Percentiles rank a stretch among this genome's conserved stretches.
phyloP scores from a whole-genome alignment of 768 basidiomycete genomes.

The Podaxis mareebaensis region DNA sequence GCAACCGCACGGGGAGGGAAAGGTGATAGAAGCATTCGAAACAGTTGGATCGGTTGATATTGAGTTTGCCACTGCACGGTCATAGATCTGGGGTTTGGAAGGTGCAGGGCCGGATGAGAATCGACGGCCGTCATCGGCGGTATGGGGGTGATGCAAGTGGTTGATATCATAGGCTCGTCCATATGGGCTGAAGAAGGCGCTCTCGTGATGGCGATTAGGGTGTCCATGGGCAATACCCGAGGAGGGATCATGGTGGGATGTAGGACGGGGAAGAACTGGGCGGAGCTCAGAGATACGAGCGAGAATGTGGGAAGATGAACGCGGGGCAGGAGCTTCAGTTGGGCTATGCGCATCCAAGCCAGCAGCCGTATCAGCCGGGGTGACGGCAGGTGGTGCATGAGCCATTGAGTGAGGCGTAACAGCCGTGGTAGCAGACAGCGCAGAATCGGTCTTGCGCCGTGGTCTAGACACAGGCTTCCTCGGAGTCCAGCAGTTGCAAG shows the following conservation, averaged over 20 bases:
- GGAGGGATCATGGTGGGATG: conserved; percentile 46
- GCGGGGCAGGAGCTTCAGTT: conserved; percentile 17
- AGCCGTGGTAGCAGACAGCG: conserved; percentile 11
- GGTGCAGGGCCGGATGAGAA: conserved; percentile 23
- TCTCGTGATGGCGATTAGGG: conserved; percentile 48
- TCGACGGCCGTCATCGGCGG: conserved; percentile 24
- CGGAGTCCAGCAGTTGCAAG: conserved; percentile 61
- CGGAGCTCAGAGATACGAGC: conserved; percentile 66
- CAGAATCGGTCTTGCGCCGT: conserved; percentile 22
- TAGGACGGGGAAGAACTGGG: conserved; percentile 68
- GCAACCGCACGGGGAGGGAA: conserved; percentile 59
- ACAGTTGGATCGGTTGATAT: conserved; percentile 19
- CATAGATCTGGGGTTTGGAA: conserved; percentile 24
- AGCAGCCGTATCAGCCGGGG: conserved; percentile 16
- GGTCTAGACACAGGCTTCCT: conserved; percentile 42
- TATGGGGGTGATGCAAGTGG: conserved; percentile 30
- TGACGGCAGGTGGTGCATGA: conserved; percentile 16
- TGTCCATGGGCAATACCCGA: conserved; percentile 43
- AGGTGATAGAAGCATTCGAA: conserved; percentile 19
- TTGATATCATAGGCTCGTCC: conserved; percentile 60
- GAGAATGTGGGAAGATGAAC: conserved; percentile 48
- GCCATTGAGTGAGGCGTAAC: neutral
- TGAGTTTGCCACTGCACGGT: conserved; percentile 24
- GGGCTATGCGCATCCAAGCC: conserved; percentile 3
- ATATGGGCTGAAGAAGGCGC: conserved; percentile 61